Evolutionary conservation across 306 rosid species (phyloP).

Genomic region (Prunus davidiana): DNA sequence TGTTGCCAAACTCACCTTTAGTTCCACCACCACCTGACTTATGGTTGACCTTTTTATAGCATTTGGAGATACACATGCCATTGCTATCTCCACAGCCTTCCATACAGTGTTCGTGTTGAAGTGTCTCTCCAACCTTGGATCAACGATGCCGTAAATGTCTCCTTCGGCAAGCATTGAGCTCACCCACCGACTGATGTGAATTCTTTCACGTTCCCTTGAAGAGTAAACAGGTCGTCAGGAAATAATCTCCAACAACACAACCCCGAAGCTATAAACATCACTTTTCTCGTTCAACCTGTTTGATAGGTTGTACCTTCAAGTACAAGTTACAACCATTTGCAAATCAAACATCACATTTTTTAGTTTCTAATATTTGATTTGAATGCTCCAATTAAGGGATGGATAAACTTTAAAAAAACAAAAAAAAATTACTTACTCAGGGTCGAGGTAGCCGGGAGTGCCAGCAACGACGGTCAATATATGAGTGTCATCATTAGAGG

Average conservation of each 20-base stretch:
- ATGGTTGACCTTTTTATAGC: neutral
- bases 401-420: neutral
- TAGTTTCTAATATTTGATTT: no score
- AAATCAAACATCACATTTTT: no score
- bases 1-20: constrained; percentile 15
- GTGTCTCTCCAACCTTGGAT: constrained; percentile 13
- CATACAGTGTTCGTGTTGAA: constrained; percentile 20
- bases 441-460: constrained; percentile 45
- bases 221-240: constrained; percentile 4
- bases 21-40: constrained; percentile 14
- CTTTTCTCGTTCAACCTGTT: constrained; percentile 31
- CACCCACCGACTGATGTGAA: constrained; percentile 25
- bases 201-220: neutral
- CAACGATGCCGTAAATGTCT: constrained; percentile 19
- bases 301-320: constrained; percentile 19
- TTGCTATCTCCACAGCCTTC: constrained; percentile 36
- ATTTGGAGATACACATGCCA: constrained; percentile 13
- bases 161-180: constrained; percentile 10
- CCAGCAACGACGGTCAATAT: constrained; percentile 37
- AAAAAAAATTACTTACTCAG: neutral
- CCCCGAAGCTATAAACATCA: constrained; percentile 31
- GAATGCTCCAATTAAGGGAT: neutral
- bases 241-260: constrained; percentile 22
- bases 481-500: constrained; percentile 18
- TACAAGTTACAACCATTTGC: neutral